phyloP scores from a whole-genome alignment of 495 filamentous ascomycete species.

The Hypoxylon cercidicola region DNA sequence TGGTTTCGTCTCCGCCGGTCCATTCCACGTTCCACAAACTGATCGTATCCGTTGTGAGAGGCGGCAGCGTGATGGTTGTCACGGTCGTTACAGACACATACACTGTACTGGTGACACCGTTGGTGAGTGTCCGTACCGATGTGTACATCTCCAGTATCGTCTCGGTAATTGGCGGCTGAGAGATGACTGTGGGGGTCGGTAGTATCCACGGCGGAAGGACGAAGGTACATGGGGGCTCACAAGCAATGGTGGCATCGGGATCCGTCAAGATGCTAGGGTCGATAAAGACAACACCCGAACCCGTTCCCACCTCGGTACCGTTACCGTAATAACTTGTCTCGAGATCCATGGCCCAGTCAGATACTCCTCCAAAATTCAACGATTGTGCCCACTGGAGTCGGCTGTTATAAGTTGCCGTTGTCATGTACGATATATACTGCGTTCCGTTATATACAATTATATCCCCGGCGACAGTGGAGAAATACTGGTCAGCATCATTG shows the following conservation, averaged over 20 bases:
- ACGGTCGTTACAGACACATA: neutral
- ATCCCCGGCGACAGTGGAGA: neutral
- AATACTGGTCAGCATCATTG: neutral
- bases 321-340: neutral
- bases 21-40: neutral
- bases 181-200: neutral
- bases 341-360: neutral
- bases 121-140: neutral
- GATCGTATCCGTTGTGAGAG: neutral
- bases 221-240: neutral
- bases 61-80: neutral
- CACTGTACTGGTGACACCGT: neutral
- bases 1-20: neutral
- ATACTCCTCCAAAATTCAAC: neutral
- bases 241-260: neutral
- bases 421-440: neutral
- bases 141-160: neutral
- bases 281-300: neutral
- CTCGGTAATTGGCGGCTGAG: neutral
- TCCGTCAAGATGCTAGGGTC: neutral
- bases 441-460: neutral
- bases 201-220: neutral
- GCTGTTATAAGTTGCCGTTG: neutral
- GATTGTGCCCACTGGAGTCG: neutral
- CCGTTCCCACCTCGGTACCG: neutral